Evolutionary conservation across 2,329 filamentous ascomycete genomes (phyloP), one percentile per base, ranked within the genome.

Genomic region (Aspergillus amoenus): DNA sequence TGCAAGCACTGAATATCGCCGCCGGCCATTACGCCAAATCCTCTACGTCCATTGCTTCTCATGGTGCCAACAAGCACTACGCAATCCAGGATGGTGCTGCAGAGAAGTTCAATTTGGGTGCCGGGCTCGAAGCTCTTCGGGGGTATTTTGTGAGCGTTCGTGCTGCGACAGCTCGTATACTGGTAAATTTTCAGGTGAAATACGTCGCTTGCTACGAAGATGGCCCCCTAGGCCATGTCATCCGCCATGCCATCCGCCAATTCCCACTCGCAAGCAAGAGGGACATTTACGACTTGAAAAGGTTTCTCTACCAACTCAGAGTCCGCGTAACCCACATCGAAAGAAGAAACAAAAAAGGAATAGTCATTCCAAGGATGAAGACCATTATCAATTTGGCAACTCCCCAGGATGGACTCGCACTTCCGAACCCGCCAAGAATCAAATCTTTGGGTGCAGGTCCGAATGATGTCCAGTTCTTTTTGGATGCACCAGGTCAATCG

Each of bases 141-240:
- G 86, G 86, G 0, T 88, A 83, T 70, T 88, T 83, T 65, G 76
- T 84, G 11, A 87, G 84, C 64, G 81, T 85, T 30, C 82, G 86
- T 5, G 79, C 83, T 2, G 81, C 83, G 3, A 82, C 83, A 13
- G 79, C 78, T 40, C 78, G 84, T 3, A 73, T 88, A 4, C 66
- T 88, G 1, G 68, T 88, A 12, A 88, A 89, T 56, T 74, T 88
- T 3, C 86, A 88, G 57, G 84, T 88, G 24, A 83, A 83, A 8
- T 81, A 82, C 44, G 77, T 79, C 2, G 83, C 84, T 0, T 87
- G 85, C 64, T 85, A 84, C 69, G 76, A 82, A 61, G 64, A 76
- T 2, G 76, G 76, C 1, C 69, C 72, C 3, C 68, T 86, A 18
- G 54, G 50, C 3, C 34, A 62, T 0, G 55, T 81, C 0, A 76